Base-by-base conservation (phyloP, 805 yeast genomes). In the Metschnikowia lachancei region DNA sequence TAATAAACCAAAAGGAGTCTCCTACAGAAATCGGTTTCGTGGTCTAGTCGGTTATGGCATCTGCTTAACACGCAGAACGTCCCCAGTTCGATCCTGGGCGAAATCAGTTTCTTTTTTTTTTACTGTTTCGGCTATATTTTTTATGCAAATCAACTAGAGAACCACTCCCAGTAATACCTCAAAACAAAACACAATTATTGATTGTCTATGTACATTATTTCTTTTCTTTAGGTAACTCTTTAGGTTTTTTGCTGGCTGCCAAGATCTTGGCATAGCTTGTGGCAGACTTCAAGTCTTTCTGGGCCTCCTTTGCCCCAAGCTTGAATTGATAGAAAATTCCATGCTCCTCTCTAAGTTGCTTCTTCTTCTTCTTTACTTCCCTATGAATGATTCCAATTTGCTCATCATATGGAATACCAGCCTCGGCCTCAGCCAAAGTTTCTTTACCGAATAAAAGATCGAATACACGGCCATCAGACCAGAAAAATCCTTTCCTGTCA, bases 391-490 rank as follows among this genome's bases (percentile, higher is more conserved):
- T 66, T 41, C 79, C 78, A 56, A 77, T 63, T 62, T 78, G 75
- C 56, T 77, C 83, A 60, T 83, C 84, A 60, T 82, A 74, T 13
- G 81, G 77, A 47, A 82, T 64, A 10, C 87, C 89, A 40, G 76
- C 78, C 62, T 87, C 92, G 3, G 94, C 91, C 48, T 78, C 83
- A 14, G 82, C 84, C n/a, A 87, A 61, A 1, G 86, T 66, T 60
- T 87, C 94, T 59, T 85, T 83, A 18, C 95, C 94, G 56, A 88
- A 85, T n/a, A 88, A 57, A 43, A 80, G 77, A 62, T 88, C 96
- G 65, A 83, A 85, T 1, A 88, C 85, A 49, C 96, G 74, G 13
- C 95, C 96, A 63, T 88, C 95, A 29, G 94, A 91, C 95, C 95
- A 88, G 68, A 86, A 88, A 73, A 89, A 88, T 11, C 95, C 96